Conservation (phyloP, 1,139 yeast genomes). For the Hanseniaspora uvarum region DNA sequence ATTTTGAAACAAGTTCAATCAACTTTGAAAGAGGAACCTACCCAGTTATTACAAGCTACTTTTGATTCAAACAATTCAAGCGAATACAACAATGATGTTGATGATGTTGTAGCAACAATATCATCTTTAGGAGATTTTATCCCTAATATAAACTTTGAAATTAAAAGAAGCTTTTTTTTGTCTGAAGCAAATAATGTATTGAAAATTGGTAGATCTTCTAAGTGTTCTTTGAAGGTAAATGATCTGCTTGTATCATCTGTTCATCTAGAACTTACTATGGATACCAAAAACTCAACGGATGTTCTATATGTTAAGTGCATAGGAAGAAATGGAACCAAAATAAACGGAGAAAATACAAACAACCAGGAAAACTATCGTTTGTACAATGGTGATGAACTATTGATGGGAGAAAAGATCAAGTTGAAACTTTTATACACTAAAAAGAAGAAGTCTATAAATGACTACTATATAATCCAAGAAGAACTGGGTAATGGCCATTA, state of each 20-base stretch:
- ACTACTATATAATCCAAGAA: conserved; percentile 50
- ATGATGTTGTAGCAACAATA: conserved; percentile 1
- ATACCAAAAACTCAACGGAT: conserved; percentile 12
- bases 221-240: conserved; percentile 3
- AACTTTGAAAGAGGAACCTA: background rate
- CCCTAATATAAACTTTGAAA: background rate
- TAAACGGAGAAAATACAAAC: conserved; percentile 1
- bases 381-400: background rate
- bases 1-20: background rate
- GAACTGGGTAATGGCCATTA: conserved; percentile 69
- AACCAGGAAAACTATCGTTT: conserved; percentile 18
- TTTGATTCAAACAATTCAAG: background rate
- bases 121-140: background rate
- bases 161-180: background rate
- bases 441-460: conserved; percentile 40
- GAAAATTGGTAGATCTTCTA: conserved; percentile 14
- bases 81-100: background rate
- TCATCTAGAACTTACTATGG: conserved; percentile 22
- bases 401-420: conserved; percentile 12
- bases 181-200: background rate
- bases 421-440: conserved; percentile 17
- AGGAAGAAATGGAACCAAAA: conserved; percentile 14
- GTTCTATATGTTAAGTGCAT: conserved; percentile 11
- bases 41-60: background rate
- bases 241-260: conserved; percentile 5